These are phyloP conservation scores for Monosporascus sp. DNA, from an alignment of 2,329 filamentous ascomycete species.

Conservation along the genomic window DNA sequence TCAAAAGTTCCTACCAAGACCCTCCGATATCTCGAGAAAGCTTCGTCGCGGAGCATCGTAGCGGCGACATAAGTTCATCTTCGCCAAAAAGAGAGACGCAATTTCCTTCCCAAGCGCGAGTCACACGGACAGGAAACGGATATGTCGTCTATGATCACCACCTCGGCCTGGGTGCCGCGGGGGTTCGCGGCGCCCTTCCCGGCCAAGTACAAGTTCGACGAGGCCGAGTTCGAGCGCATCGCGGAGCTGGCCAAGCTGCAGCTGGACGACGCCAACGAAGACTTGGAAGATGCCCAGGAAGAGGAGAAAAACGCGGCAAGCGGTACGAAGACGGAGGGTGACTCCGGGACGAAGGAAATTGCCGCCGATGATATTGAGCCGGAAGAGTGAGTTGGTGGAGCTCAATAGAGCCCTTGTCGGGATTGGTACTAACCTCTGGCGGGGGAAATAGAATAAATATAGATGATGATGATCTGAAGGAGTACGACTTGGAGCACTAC, in stretches of 20 bases:
- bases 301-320: constrained; percentile 24
- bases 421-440: constrained; percentile 12
- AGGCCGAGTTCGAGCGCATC: constrained; percentile 71
- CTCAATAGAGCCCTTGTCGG: background rate
- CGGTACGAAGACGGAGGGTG: background rate
- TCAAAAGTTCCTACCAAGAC: constrained; percentile 5
- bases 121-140: constrained; percentile 5
- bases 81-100: constrained; percentile 2
- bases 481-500: constrained; percentile 95
- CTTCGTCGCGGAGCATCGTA: background rate
- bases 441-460: constrained; percentile 37
- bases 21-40: background rate
- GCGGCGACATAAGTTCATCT: constrained; percentile 13
- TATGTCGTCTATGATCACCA: constrained; percentile 69
- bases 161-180: constrained; percentile 69
- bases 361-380: constrained; percentile 9
- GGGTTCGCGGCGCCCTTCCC: constrained; percentile 74
- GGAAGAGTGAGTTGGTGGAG: constrained; percentile 15
- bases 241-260: constrained; percentile 70
- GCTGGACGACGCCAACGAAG: constrained; percentile 87
- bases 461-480: constrained; percentile 83
- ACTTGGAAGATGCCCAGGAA: constrained; percentile 67
- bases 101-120: background rate
- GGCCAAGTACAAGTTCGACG: constrained; percentile 68
- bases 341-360: background rate